phyloP scores from a whole-genome alignment of 306 rosid genomes.

The Lagenaria siceraria region DNA sequence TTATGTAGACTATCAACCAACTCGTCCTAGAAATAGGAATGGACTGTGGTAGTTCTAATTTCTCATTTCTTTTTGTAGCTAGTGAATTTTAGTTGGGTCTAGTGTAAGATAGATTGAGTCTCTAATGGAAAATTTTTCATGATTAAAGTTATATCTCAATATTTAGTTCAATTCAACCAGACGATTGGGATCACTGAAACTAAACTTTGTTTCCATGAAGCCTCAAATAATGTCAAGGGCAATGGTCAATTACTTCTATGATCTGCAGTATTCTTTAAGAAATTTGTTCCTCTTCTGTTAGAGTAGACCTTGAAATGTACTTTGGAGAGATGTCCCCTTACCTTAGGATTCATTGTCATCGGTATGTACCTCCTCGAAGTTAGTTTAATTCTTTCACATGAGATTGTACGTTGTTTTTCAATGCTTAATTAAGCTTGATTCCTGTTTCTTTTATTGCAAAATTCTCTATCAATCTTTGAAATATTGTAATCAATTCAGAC shows the following conservation, averaged over 20 bases:
- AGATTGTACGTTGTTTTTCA: not conserved
- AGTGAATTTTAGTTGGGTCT: not conserved
- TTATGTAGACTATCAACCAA: not conserved
- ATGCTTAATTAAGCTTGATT: not conserved
- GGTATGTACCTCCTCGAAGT: not conserved
- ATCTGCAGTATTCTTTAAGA: not conserved
- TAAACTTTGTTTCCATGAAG: not conserved
- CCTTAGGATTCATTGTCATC: not conserved
- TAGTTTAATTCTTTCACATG: not conserved
- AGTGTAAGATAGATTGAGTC: not conserved
- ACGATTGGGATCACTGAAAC: not conserved
- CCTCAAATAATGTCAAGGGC: not conserved
- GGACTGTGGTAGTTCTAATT: not conserved
- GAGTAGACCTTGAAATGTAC: not conserved
- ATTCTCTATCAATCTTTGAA: not conserved
- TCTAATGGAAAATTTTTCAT: not conserved
- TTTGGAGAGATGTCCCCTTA: not conserved
- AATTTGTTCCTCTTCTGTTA: not conserved
- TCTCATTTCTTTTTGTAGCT: not conserved
- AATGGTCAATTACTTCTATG: not conserved
- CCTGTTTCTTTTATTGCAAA: not conserved
- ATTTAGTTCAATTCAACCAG: not conserved
- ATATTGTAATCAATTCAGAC: not conserved
- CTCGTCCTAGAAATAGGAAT: not conserved
- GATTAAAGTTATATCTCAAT: not conserved